These are phyloP conservation scores for Vanderwaltozyma yarrowii DNA, from an alignment of 805 yeast species.

Conservation along the genomic window DNA sequence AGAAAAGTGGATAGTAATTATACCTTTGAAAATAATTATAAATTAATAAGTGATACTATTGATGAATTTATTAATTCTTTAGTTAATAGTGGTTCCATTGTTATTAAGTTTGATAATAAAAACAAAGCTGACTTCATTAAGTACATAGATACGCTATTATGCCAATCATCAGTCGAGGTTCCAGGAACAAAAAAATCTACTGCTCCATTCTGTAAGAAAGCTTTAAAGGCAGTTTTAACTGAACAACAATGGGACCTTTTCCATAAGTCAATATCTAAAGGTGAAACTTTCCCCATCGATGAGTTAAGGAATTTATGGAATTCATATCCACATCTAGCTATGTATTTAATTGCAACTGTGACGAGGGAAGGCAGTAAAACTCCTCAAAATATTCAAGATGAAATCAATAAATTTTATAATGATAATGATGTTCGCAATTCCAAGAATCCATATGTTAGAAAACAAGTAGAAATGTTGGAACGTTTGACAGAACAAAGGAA, in stretches of 20 bases:
- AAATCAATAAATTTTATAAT: constrained; percentile 16
- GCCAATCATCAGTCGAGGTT: constrained; percentile 13
- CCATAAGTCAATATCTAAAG: constrained; percentile 4
- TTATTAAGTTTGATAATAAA: neutral
- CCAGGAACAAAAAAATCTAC: constrained; percentile 4
- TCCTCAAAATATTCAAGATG: constrained; percentile 7
- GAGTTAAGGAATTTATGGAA: constrained; percentile 19
- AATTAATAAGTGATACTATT: constrained; percentile 6
- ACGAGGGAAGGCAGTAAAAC: constrained; percentile 6
- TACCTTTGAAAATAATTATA: constrained; percentile 11
- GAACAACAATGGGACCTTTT: constrained; percentile 9
- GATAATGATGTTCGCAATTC: constrained; percentile 14
- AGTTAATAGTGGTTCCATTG: constrained; percentile 4
- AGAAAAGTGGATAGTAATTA: constrained; percentile 11
- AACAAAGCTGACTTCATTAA: constrained; percentile 11
- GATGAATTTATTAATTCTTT: constrained; percentile 4
- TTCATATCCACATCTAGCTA: constrained; percentile 21
- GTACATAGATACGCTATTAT: constrained; percentile 13
- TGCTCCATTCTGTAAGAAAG: constrained; percentile 13
- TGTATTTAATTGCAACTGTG: constrained; percentile 14
- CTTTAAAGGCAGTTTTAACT: constrained; percentile 11
- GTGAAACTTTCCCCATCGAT: constrained; percentile 12
- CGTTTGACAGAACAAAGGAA: constrained; percentile 11
- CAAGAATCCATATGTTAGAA: constrained; percentile 8
- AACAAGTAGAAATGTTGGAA: constrained; percentile 29